Evolutionary conservation across 768 basidiomycete genomes (phyloP).

Genomic region (Termitomyces sp.): DNA sequence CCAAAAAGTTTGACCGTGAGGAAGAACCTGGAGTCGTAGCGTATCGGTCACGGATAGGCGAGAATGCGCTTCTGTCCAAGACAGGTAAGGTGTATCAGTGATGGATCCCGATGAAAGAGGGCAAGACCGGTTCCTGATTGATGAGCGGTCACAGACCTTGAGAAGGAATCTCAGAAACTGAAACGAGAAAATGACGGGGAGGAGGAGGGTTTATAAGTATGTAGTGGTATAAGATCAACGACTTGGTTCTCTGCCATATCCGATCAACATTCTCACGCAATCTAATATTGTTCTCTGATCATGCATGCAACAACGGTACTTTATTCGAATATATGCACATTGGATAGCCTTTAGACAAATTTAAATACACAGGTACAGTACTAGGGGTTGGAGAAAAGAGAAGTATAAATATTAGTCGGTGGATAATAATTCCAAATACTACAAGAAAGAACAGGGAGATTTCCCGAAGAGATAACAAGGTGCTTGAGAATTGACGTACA

Average conservation of each 20-base stretch:
- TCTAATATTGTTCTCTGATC: constrained; percentile 19
- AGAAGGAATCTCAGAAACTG: constrained; percentile 14
- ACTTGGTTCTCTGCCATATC: constrained; percentile 20
- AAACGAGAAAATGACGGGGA: constrained; percentile 15
- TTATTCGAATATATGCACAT: not conserved
- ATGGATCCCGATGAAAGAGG: constrained; percentile 5
- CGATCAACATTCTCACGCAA: constrained; percentile 26
- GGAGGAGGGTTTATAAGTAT: constrained; percentile 18
- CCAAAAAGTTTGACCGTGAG: constrained; percentile 15
- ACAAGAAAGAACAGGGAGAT: constrained; percentile 24
- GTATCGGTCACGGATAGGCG: constrained; percentile 20
- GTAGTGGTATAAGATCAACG: constrained; percentile 24
- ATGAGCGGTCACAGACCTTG: constrained; percentile 17
- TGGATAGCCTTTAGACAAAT: constrained; percentile 8
- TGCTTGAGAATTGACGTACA: constrained; percentile 10
- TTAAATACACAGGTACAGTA: constrained; percentile 16
- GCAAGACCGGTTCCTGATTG: constrained; percentile 2
- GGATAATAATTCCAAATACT: constrained; percentile 10
- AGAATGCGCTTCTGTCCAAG: constrained; percentile 16
- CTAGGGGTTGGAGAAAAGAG: constrained; percentile 6
- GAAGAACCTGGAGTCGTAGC: constrained; percentile 20
- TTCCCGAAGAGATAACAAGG: constrained; percentile 21
- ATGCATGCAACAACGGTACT: constrained; percentile 4
- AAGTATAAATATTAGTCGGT: constrained; percentile 18
- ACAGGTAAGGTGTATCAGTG: constrained; percentile 12